Conservation (phyloP, 2,329 filamentous ascomycete genomes). For the Trichoderma atrobrunneum region DNA sequence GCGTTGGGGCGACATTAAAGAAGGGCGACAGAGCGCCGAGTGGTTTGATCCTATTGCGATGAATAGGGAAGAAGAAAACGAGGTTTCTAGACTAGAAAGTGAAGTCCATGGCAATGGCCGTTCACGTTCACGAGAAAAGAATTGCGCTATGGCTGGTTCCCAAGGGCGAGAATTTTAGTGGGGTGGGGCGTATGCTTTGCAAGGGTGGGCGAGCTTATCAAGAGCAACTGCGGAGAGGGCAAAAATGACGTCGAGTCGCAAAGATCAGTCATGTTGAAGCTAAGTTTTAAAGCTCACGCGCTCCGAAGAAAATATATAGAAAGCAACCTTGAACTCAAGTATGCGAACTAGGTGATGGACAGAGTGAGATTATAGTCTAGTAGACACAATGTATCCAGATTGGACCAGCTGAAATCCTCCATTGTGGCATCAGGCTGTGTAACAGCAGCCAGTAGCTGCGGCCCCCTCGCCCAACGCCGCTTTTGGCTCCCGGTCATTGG, state of each 20-base stretch:
- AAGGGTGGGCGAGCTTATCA: constrained; percentile 12
- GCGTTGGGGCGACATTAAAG: constrained; percentile 28
- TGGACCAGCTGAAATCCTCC: not conserved
- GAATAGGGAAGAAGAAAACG: not conserved
- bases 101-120: not conserved
- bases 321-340: not conserved
- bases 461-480: constrained; percentile 4
- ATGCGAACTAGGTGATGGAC: not conserved
- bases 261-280: not conserved
- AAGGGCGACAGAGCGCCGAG: constrained; percentile 21
- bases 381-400: not conserved
- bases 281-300: not conserved
- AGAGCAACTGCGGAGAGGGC: constrained; percentile 2
- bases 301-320: not conserved
- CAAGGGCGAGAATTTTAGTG: constrained; percentile 14
- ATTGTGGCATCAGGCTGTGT: not conserved
- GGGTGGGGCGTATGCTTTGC: constrained; percentile 9
- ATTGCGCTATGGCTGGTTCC: not conserved
- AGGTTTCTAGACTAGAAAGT: not conserved
- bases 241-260: not conserved
- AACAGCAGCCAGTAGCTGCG: constrained; percentile 4
- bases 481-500: not conserved
- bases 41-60: not conserved
- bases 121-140: not conserved
- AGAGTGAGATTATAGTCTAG: not conserved